phyloP scores from a whole-genome alignment of 2,329 filamentous ascomycete species.

The Tolypocladium album region DNA sequence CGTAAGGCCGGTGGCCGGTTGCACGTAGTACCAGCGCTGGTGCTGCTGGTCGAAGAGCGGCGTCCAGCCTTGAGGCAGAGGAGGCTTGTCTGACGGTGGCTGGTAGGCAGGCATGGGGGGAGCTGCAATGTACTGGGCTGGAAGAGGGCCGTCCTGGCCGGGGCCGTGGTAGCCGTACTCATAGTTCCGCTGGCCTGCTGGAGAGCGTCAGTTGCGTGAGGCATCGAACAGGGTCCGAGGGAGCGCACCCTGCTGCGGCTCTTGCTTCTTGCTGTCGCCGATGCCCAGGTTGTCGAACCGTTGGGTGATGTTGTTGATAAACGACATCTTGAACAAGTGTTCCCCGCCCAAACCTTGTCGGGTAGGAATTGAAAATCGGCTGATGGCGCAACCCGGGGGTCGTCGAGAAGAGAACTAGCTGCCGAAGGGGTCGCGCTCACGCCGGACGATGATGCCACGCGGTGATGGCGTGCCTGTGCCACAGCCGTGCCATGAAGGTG shows the following conservation, averaged over 20 bases:
- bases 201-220: not conserved
- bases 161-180: constrained; percentile 15
- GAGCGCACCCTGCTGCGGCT: not conserved
- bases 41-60: constrained; percentile 51
- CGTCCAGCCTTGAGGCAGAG: constrained; percentile 50
- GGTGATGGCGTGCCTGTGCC: not conserved
- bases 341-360: too few species aligned
- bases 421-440: not conserved
- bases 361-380: too few species aligned
- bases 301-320: constrained; percentile 30
- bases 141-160: constrained; percentile 8
- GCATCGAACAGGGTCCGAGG: not conserved
- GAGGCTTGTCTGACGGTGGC: constrained; percentile 29
- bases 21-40: constrained; percentile 56
- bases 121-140: constrained; percentile 9
- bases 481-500: not conserved
- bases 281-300: constrained; percentile 36
- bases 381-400: not conserved
- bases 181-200: constrained; percentile 10
- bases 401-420: not conserved
- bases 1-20: constrained; percentile 47
- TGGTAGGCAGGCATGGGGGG: constrained; percentile 17
- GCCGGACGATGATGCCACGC: not conserved
- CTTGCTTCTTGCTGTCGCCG: constrained; percentile 19
- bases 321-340: constrained; percentile 23